These are phyloP conservation scores for Aspergillus alliaceus DNA, from an alignment of 2,329 filamentous ascomycete genomes.

Conservation along the genomic window DNA sequence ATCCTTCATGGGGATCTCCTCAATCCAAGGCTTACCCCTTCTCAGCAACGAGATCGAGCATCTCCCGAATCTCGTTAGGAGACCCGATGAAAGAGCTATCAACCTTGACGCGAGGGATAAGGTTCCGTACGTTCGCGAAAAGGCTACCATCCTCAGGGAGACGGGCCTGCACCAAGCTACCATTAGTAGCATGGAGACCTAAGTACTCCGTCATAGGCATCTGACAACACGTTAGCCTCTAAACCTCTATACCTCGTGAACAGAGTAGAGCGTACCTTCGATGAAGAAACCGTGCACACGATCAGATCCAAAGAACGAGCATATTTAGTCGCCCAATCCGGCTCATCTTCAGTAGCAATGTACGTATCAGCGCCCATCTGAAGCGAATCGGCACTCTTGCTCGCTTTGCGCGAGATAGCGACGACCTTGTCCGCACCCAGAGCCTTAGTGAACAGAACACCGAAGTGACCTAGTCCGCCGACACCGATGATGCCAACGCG, in stretches of 20 bases:
- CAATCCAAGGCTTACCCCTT: slow-evolving; percentile 43
- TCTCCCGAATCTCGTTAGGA: slow-evolving; percentile 43
- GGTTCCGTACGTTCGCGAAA: slow-evolving; percentile 54
- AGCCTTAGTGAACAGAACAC: slow-evolving; percentile 68
- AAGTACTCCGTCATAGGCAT: slow-evolving; percentile 67
- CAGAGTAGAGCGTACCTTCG: slow-evolving; percentile 40
- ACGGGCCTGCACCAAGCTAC: slow-evolving; percentile 66
- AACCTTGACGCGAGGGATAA: slow-evolving; percentile 58
- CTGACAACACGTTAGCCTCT: slow-evolving; percentile 8
- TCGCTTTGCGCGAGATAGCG: slow-evolving; percentile 54
- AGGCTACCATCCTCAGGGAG: slow-evolving; percentile 60
- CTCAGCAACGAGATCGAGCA: slow-evolving; percentile 44
- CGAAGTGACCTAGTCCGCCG: slow-evolving; percentile 74
- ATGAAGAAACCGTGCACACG: slow-evolving; percentile 56
- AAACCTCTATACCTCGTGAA: neutral
- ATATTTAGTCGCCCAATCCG: slow-evolving; percentile 54
- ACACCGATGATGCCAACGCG: slow-evolving; percentile 71
- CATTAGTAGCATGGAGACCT: slow-evolving; percentile 57
- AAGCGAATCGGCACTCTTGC: slow-evolving; percentile 54
- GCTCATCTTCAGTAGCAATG: slow-evolving; percentile 58
- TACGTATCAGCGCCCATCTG: slow-evolving; percentile 57
- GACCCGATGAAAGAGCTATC: slow-evolving; percentile 48
- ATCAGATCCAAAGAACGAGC: slow-evolving; percentile 55
- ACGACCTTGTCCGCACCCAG: slow-evolving; percentile 66
- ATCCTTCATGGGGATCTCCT: slow-evolving; percentile 44